Evolutionary conservation across 106 monocot genomes (phyloP).

Genomic region (Agapanthus africanus): DNA sequence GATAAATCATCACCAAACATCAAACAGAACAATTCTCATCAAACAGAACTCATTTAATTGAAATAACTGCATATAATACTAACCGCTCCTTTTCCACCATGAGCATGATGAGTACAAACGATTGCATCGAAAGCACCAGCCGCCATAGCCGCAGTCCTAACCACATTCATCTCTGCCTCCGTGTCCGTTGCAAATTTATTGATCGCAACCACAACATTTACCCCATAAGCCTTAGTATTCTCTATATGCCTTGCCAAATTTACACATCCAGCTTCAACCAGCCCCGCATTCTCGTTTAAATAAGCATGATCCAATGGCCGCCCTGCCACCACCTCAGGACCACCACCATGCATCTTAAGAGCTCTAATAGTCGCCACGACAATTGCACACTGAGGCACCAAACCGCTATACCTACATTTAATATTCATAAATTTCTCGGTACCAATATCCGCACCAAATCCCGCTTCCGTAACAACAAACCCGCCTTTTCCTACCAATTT

Average conservation of each 20-base stretch:
- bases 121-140: constrained; percentile 99
- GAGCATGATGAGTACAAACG: constrained; percentile 89
- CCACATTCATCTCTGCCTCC: constrained; percentile 82
- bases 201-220: constrained; percentile 92
- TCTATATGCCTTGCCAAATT: constrained; percentile 77
- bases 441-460: constrained; percentile 98
- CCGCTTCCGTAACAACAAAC: constrained; percentile 94
- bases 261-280: constrained; percentile 91
- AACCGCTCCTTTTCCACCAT: constrained; percentile 97
- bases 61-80: constrained; percentile 22
- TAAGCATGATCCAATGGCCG: constrained; percentile 89
- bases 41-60: background rate
- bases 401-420: constrained; percentile 83
- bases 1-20: too few species aligned
- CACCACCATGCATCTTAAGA: constrained; percentile 98
- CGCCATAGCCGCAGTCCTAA: constrained; percentile 62
- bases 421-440: constrained; percentile 98
- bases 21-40: background rate
- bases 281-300: constrained; percentile 59
- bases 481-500: constrained; percentile 89
- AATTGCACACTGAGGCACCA: constrained; percentile 78
- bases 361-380: constrained; percentile 92
- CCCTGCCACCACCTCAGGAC: constrained; percentile 93
- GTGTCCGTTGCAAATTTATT: constrained; percentile 91
- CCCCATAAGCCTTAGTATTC: constrained; percentile 80